Evolutionary conservation across 169 alveolate species (phyloP).

Genomic region (Plasmodium relictum): DNA sequence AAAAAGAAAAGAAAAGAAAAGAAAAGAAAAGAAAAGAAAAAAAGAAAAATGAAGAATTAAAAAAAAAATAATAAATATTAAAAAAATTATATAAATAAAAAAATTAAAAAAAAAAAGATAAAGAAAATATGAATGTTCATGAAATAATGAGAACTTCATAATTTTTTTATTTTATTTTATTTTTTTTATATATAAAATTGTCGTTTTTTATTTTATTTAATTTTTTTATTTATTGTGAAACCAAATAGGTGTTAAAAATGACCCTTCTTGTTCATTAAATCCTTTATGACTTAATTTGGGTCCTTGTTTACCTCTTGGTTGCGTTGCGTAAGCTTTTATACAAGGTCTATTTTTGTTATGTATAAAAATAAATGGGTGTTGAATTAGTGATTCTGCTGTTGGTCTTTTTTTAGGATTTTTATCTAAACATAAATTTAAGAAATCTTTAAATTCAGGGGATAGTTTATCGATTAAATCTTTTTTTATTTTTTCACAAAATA

Average conservation of each 20-base stretch:
- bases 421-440: constrained; percentile 82
- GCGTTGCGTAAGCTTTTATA: constrained; percentile 79
- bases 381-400: constrained; percentile 77
- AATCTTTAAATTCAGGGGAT: constrained; percentile 80
- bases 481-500: constrained; percentile 73
- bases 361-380: constrained; percentile 83
- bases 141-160: no score
- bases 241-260: constrained; percentile 72
- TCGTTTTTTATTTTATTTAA: neutral
- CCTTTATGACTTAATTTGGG: constrained; percentile 66
- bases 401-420: constrained; percentile 84
- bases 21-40: no score
- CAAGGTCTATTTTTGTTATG: constrained; percentile 80
- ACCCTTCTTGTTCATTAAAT: constrained; percentile 74
- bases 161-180: no score
- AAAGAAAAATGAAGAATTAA: no score
- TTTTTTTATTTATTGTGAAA: constrained; percentile 48
- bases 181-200: no score
- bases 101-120: no score
- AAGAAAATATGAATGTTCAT: no score
- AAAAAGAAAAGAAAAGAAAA: no score
- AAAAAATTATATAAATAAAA: no score
- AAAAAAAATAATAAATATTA: no score
- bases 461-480: constrained; percentile 69
- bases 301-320: constrained; percentile 78